phyloP scores from a whole-genome alignment of 768 basidiomycete genomes.

The Pulveroboletus sp. region DNA sequence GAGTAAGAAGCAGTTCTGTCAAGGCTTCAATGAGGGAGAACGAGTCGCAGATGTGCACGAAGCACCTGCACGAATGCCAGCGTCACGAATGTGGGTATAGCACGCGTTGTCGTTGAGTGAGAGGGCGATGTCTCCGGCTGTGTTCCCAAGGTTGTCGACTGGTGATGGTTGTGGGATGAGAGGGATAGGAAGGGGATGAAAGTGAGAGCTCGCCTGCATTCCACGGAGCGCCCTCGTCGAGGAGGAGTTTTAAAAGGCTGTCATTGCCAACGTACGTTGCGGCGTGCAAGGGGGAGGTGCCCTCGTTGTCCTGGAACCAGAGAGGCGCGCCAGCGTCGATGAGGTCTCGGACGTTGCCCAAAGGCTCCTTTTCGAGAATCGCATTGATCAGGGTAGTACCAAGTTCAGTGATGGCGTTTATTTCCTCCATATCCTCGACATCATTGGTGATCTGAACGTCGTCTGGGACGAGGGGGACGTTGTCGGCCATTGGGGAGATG shows the following conservation, averaged over 20 bases:
- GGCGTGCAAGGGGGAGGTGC: conserved; percentile 83
- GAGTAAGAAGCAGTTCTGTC: conserved; percentile 67
- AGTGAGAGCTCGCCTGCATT: conserved; percentile 60
- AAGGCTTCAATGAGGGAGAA: conserved; percentile 6
- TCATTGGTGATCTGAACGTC: conserved; percentile 20
- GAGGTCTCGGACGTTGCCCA: conserved; percentile 43
- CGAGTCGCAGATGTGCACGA: conserved; percentile 6
- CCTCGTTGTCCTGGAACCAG: conserved; percentile 89
- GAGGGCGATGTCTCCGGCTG: conserved; percentile 87
- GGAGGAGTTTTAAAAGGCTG: conserved; percentile 60
- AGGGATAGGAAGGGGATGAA: not conserved
- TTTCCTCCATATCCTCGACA: conserved; percentile 33
- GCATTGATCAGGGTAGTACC: conserved; percentile 59
- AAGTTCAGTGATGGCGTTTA: conserved; percentile 47
- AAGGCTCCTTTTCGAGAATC: conserved; percentile 50
- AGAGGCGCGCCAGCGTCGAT: conserved; percentile 71
- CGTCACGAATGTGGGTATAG: conserved; percentile 83
- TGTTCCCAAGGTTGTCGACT: conserved; percentile 80
- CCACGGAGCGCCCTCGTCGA: conserved; percentile 89
- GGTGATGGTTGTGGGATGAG: not conserved
- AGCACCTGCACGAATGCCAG: conserved; percentile 87
- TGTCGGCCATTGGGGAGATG: conserved; percentile 14
- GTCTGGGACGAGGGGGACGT: not conserved
- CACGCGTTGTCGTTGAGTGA: conserved; percentile 76
- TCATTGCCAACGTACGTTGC: conserved; percentile 73